These are phyloP conservation scores for Cyclotella cryptica DNA, from an alignment of 108 stramenopile genomes.

Conservation along the genomic window DNA sequence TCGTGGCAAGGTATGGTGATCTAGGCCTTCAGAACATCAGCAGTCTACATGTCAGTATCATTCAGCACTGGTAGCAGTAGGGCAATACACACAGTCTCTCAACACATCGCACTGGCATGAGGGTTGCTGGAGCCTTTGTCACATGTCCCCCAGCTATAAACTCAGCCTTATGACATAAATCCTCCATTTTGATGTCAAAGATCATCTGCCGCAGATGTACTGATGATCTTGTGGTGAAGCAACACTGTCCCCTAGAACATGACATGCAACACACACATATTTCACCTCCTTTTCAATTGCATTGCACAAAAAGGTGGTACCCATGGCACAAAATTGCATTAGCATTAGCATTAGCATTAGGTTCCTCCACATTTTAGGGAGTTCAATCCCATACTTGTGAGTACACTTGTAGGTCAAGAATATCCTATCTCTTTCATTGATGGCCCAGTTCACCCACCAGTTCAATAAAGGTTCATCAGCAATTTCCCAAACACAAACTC, in stretches of 20 bases:
- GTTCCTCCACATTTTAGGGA: slow-evolving; percentile 41
- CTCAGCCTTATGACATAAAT: slow-evolving; percentile 47
- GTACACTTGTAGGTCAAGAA: slow-evolving; percentile 2
- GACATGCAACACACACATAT: background rate
- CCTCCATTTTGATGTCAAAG: slow-evolving; percentile 31
- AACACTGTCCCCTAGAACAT: background rate
- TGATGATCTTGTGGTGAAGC: background rate
- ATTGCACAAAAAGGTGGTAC: slow-evolving; percentile 37
- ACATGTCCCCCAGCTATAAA: slow-evolving; percentile 60
- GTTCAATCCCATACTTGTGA: slow-evolving; percentile 38
- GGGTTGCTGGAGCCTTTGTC: slow-evolving; percentile 36
- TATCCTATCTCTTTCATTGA: background rate
- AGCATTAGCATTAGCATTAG: slow-evolving; percentile 26
- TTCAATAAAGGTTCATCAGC: slow-evolving; percentile 28
- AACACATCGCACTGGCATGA: slow-evolving; percentile 44
- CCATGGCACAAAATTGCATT: slow-evolving; percentile 38
- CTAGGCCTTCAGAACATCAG: slow-evolving; percentile 57
- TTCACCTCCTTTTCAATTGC: slow-evolving; percentile 42
- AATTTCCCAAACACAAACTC: slow-evolving; percentile 33
- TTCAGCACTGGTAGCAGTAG: slow-evolving; percentile 56
- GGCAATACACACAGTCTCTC: slow-evolving; percentile 56
- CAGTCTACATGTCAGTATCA: slow-evolving; percentile 25
- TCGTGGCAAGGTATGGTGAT: slow-evolving; percentile 33
- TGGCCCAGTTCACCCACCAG: background rate
- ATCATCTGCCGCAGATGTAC: background rate